phyloP scores from a whole-genome alignment of 441 rosid species.

The Erodium moschatum region DNA sequence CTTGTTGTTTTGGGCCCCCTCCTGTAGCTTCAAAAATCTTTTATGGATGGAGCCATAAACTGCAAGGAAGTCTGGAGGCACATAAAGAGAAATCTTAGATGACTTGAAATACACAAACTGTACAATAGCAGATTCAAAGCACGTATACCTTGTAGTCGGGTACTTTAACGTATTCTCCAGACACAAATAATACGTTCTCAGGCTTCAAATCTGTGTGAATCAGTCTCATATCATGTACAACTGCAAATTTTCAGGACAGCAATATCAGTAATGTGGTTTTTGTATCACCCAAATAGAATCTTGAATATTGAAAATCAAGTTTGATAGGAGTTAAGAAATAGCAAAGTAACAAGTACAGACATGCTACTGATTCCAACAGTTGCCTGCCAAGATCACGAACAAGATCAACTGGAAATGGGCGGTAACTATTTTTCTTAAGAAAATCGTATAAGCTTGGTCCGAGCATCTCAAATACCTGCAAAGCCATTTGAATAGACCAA shows the following conservation, averaged over 20 bases:
- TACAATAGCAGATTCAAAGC: conserved; percentile 8
- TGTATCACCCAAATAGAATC: background rate
- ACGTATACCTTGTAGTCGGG: conserved; percentile 68
- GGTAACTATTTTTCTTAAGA: conserved; percentile 88
- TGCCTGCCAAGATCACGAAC: conserved; percentile 97
- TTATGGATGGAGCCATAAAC: conserved; percentile 33
- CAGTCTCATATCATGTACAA: conserved; percentile 48
- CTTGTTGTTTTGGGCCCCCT: background rate
- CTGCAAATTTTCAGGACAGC: conserved; percentile 34
- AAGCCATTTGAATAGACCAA: conserved; percentile 75
- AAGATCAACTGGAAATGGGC: conserved; percentile 94
- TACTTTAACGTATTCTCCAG: conserved; percentile 71
- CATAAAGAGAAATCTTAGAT: background rate
- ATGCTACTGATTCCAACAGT: conserved; percentile 96
- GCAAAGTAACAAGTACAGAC: conserved; percentile 65
- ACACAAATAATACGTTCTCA: conserved; percentile 77
- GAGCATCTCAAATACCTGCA: conserved; percentile 99
- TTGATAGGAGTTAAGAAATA: conserved; percentile 8
- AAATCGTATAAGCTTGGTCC: conserved; percentile 98
- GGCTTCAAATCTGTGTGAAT: conserved; percentile 96
- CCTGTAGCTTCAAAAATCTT: background rate
- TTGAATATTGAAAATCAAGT: conserved; percentile 38
- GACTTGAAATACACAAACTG: background rate
- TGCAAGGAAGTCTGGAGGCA: conserved; percentile 15
- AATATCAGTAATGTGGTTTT: background rate